phyloP scores from a whole-genome alignment of 1,284 basidiomycete genomes.

The Trichosporon faecale region DNA sequence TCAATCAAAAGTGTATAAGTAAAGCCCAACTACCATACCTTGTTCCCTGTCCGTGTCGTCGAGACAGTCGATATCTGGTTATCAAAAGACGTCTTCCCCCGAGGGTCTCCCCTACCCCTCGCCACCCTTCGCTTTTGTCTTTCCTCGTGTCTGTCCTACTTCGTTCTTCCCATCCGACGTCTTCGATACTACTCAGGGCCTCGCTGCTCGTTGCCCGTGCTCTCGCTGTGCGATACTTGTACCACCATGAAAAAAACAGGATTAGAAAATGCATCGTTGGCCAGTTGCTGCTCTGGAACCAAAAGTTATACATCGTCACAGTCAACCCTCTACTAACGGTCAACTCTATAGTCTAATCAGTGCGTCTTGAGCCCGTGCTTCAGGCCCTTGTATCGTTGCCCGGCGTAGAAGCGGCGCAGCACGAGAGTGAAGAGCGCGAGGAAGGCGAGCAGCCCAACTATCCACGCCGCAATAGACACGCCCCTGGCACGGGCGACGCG shows the following conservation, averaged over 20 bases:
- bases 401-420: not conserved
- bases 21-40: not conserved
- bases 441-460: not conserved
- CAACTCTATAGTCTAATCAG: not conserved
- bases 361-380: conserved; percentile 10
- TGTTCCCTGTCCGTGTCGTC: not conserved
- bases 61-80: not conserved
- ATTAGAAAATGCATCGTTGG: conserved; percentile 4
- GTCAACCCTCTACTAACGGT: not conserved
- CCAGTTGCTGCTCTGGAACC: no score
- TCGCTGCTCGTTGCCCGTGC: not conserved
- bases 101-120: not conserved
- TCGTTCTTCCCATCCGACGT: not conserved
- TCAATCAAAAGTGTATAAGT: not conserved
- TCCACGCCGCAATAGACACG: not conserved
- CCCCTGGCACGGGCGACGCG: not conserved
- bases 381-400: conserved; percentile 2
- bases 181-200: not conserved
- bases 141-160: not conserved
- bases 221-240: not conserved
- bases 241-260: not conserved
- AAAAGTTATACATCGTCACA: not conserved
- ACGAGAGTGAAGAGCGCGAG: not conserved
- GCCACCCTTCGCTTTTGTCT: not conserved
- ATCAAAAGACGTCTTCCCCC: not conserved